Conservation (phyloP, 768 basidiomycete species). For the Pleurotus tuber-regium region DNA sequence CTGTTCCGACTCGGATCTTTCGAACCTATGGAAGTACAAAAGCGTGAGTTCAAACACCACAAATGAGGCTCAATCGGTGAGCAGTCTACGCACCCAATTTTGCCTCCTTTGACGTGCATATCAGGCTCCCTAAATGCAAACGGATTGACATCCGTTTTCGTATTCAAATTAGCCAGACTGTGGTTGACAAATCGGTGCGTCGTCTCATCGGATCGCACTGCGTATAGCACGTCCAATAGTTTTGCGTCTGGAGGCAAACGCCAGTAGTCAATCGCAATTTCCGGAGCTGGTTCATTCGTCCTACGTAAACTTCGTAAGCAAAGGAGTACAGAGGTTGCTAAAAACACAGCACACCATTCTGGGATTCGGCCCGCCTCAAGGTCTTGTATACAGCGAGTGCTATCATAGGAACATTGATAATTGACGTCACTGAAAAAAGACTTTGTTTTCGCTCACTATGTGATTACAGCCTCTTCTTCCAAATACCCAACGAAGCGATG, state of each 20-base stretch:
- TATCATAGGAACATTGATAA: slow-evolving; percentile 23
- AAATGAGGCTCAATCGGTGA: slow-evolving; percentile 11
- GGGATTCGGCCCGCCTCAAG: slow-evolving; percentile 80
- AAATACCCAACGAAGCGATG: slow-evolving; percentile 92
- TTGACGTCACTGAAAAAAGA: too few relatives aligned
- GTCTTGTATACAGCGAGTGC: slow-evolving; percentile 81
- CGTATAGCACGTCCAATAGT: slow-evolving; percentile 85
- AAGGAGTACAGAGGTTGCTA: too few relatives aligned
- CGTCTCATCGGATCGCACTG: slow-evolving; percentile 89
- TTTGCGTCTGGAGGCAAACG: slow-evolving; percentile 69
- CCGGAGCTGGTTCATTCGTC: slow-evolving; percentile 71
- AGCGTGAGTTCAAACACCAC: too few relatives aligned
- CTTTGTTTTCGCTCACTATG: slow-evolving; percentile 85
- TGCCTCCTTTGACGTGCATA: slow-evolving; percentile 79
- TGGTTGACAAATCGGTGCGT: slow-evolving; percentile 91
- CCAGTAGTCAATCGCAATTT: slow-evolving; percentile 97
- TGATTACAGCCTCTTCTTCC: slow-evolving; percentile 94
- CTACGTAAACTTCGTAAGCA: slow-evolving; percentile 28
- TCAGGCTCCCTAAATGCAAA: slow-evolving; percentile 88
- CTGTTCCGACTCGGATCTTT: slow-evolving; percentile 61
- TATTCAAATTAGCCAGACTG: slow-evolving; percentile 84
- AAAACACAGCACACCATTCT: slow-evolving; percentile 53
- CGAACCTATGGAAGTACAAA: too few relatives aligned
- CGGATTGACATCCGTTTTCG: slow-evolving; percentile 79
- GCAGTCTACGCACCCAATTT: slow-evolving; percentile 55